A percentile compares a stretch with the other conserved stretches of the same genome.
phyloP scores from a whole-genome alignment of 805 yeast genomes.

The Wickerhamomyces alni region DNA sequence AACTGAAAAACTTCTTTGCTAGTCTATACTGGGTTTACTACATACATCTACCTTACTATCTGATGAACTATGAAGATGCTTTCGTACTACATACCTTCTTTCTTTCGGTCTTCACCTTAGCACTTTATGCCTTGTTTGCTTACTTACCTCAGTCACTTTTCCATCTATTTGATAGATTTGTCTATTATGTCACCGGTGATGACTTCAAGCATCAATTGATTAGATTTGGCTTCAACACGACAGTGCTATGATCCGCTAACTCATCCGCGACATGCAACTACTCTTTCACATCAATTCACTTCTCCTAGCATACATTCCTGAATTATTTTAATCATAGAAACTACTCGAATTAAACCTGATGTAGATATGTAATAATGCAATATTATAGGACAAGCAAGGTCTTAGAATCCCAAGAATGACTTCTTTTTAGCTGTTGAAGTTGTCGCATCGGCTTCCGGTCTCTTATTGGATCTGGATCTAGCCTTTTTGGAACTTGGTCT shows the following conservation, averaged over 20 bases:
- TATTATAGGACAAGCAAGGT: neutral
- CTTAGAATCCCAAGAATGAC: neutral
- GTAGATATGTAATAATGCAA: neutral
- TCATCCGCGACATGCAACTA: too few relatives aligned
- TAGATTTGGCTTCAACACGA: constrained; percentile 10
- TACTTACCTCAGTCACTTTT: constrained; percentile 23
- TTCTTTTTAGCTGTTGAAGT: neutral
- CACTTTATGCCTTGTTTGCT: constrained; percentile 32
- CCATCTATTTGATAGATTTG: constrained; percentile 21
- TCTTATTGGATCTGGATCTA: constrained; percentile 1
- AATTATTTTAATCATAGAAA: too few relatives aligned
- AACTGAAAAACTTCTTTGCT: constrained; percentile 24
- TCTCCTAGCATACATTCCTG: too few relatives aligned
- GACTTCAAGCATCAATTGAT: constrained; percentile 20
- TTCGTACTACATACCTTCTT: constrained; percentile 33
- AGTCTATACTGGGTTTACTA: constrained; percentile 38
- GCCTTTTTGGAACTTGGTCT: neutral
- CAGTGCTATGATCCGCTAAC: neutral
- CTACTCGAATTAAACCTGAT: too few relatives aligned
- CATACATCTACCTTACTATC: constrained; percentile 37
- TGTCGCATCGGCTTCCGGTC: neutral
- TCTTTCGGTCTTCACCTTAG: constrained; percentile 29
- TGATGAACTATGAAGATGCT: constrained; percentile 38
- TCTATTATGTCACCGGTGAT: constrained; percentile 28
- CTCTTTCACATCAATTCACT: too few relatives aligned